These are phyloP conservation scores for Byssochlamys sp. DNA, from an alignment of 2,329 filamentous ascomycete genomes.

Conservation along the genomic window DNA sequence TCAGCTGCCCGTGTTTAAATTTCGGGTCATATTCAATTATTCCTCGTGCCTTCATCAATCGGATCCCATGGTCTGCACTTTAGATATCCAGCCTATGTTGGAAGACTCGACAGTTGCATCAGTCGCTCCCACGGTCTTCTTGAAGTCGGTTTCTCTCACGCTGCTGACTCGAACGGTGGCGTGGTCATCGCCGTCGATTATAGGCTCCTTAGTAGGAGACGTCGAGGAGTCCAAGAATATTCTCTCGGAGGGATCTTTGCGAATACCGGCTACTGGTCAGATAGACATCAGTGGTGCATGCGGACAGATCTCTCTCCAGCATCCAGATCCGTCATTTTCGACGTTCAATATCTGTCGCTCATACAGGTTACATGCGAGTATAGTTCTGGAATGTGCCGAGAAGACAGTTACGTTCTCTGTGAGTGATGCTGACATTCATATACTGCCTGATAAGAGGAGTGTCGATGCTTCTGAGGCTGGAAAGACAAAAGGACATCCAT, in stretches of 20 bases:
- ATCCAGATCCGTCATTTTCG: constrained; percentile 6
- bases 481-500: background rate
- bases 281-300: constrained; percentile 5
- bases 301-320: constrained; percentile 3
- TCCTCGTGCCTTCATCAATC: constrained; percentile 3
- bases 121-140: background rate
- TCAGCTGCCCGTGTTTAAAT: constrained; percentile 9
- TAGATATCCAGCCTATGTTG: background rate
- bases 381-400: background rate
- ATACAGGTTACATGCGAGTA: constrained; percentile 3
- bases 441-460: background rate
- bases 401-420: background rate
- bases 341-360: constrained; percentile 7
- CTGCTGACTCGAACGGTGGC: constrained; percentile 6
- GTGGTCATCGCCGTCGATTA: constrained; percentile 6
- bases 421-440: background rate
- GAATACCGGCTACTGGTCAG: background rate
- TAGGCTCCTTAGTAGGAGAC: constrained; percentile 5
- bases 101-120: background rate
- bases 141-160: constrained; percentile 1
- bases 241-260: background rate
- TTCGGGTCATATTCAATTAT: constrained; percentile 6
- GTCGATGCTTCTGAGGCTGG: background rate
- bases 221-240: background rate
- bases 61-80: constrained; percentile 3